Percentiles rank a stretch among this genome's conserved stretches.
These are phyloP conservation scores for Penicillium janthinellum DNA, from an alignment of 2,329 filamentous ascomycete genomes.

Conservation along the genomic window DNA sequence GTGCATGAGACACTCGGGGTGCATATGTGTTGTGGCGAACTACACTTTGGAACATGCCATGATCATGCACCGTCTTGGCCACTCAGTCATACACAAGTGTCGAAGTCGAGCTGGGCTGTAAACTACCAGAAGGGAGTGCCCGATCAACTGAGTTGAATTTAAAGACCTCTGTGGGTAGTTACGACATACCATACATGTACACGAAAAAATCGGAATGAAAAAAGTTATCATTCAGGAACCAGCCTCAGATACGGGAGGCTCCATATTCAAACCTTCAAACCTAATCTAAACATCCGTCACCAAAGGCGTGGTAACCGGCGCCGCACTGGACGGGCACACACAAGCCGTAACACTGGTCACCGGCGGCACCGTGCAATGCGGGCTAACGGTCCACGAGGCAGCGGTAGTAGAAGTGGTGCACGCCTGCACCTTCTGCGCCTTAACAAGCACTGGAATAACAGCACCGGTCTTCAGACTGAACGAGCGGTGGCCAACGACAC, in stretches of 20 bases:
- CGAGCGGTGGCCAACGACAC: constrained; percentile 46
- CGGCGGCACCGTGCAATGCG: constrained; percentile 38
- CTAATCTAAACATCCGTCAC: constrained; percentile 17
- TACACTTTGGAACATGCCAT: not conserved
- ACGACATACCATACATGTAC: no score
- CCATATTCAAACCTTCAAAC: no score
- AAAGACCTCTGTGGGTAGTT: no score
- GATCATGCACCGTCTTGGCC: no score
- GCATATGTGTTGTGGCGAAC: not conserved
- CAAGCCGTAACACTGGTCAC: constrained; percentile 33
- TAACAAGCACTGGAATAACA: constrained; percentile 55
- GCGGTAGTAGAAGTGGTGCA: constrained; percentile 12
- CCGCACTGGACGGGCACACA: constrained; percentile 34
- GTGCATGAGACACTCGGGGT: not conserved
- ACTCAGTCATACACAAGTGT: not conserved
- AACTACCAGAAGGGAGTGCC: no score
- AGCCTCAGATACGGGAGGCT: no score
- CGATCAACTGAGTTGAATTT: no score
- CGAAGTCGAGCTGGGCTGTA: no score
- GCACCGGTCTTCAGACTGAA: constrained; percentile 53
- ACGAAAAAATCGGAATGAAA: no score
- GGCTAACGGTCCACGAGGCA: constrained; percentile 31
- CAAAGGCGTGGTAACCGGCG: constrained; percentile 33
- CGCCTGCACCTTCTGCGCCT: constrained; percentile 37
- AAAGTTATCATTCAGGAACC: not conserved